A percentile compares a stretch with the other conserved stretches of the same genome.
phyloP scores from a whole-genome alignment of 768 basidiomycete genomes.

The Boletellus ananas region DNA sequence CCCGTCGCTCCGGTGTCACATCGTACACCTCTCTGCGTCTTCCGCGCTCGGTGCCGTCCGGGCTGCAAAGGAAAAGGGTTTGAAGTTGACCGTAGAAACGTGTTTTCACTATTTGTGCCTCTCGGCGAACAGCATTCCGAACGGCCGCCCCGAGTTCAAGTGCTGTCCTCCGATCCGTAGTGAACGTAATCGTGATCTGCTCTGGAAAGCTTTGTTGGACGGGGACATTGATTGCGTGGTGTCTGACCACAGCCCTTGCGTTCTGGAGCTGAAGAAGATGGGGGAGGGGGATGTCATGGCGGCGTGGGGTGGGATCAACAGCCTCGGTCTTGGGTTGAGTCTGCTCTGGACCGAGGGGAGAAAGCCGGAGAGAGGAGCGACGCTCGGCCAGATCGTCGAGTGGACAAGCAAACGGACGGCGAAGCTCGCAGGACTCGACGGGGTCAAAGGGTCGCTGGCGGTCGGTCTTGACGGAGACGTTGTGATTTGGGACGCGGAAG shows the following conservation, averaged over 20 bases:
- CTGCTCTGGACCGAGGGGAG: conserved; percentile 83
- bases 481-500: conserved; percentile 73
- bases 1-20: conserved; percentile 78
- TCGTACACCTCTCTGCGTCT: conserved; percentile 92
- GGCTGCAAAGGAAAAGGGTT: conserved; percentile 57
- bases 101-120: conserved; percentile 96
- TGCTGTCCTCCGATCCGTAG: conserved; percentile 94
- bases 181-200: conserved; percentile 59
- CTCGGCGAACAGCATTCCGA: conserved; percentile 65
- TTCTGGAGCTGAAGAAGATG: conserved; percentile 72
- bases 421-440: conserved; percentile 68
- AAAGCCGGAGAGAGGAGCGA: conserved; percentile 47
- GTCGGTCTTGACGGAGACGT: conserved; percentile 85
- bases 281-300: conserved; percentile 79
- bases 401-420: conserved; percentile 79
- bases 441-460: conserved; percentile 66
- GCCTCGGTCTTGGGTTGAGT: conserved; percentile 85
- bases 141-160: conserved; percentile 83
- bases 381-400: conserved; percentile 58
- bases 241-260: conserved; percentile 94
- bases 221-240: conserved; percentile 91
- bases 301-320: conserved; percentile 95
- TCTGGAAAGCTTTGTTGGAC: conserved; percentile 80
- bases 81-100: conserved; percentile 88
- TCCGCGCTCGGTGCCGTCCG: conserved; percentile 74